Conservation (phyloP, 1,284 basidiomycete genomes). For the Cryptococcus amylolentus region DNA sequence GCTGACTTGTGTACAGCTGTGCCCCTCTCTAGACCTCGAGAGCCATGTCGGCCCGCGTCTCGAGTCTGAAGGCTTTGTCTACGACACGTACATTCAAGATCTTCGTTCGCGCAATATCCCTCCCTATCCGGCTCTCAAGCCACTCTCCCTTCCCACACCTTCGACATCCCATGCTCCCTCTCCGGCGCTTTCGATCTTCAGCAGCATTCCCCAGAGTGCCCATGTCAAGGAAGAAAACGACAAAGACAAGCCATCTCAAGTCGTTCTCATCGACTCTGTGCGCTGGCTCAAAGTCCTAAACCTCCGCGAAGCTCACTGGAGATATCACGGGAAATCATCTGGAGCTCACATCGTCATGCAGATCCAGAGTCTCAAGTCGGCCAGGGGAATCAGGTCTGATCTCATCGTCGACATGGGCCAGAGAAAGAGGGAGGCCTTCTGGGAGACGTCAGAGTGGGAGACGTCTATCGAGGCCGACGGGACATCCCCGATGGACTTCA, state of each 20-base stretch:
- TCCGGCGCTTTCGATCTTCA: slow-evolving; percentile 7
- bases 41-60: slow-evolving; percentile 65
- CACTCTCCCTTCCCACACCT: slow-evolving; percentile 1
- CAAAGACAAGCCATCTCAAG: slow-evolving; percentile 17
- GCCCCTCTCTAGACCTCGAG: slow-evolving; percentile 64
- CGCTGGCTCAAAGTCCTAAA: slow-evolving; percentile 20
- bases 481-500: slow-evolving; percentile 35
- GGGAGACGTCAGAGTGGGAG: slow-evolving; percentile 50
- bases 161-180: not conserved
- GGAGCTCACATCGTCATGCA: slow-evolving; percentile 62
- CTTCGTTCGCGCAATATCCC: slow-evolving; percentile 37
- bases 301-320: slow-evolving; percentile 45
- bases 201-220: no score
- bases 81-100: slow-evolving; percentile 28
- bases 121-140: slow-evolving; percentile 35
- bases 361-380: slow-evolving; percentile 61
- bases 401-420: slow-evolving; percentile 32
- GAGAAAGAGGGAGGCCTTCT: slow-evolving; percentile 40
- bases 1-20: slow-evolving; percentile 54
- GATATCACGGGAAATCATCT: slow-evolving; percentile 71
- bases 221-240: slow-evolving; percentile 20
- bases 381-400: not conserved
- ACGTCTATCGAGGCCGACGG: slow-evolving; percentile 40
- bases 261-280: slow-evolving; percentile 29
- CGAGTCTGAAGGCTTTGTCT: slow-evolving; percentile 68